These are phyloP conservation scores for Rubia balearica DNA, from an alignment of 305 asterid species.

Conservation along the genomic window DNA sequence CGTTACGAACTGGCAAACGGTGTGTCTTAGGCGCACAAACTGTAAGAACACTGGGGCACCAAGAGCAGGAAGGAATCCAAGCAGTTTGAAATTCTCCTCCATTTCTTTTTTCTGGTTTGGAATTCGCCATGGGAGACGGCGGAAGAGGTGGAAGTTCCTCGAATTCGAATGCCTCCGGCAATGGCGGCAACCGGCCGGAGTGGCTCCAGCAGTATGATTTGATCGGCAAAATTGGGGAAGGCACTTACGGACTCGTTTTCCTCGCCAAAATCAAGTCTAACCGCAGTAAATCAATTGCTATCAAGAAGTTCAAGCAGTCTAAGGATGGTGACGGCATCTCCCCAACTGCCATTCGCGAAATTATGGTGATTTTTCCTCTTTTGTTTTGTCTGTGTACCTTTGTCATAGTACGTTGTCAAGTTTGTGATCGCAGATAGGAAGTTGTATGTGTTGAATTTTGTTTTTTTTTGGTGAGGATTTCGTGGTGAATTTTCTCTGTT, in stretches of 20 bases:
- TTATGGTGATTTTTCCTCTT: constrained; percentile 47
- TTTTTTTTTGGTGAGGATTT: neutral
- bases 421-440: neutral
- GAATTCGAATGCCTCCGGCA: constrained; percentile 18
- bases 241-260: constrained; percentile 91
- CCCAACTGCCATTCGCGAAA: constrained; percentile 98
- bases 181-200: constrained; percentile 50
- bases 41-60: neutral
- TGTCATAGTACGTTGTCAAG: neutral
- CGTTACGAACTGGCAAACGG: neutral
- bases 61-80: neutral
- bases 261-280: constrained; percentile 77
- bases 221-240: constrained; percentile 94
- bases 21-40: neutral
- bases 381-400: neutral
- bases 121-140: constrained; percentile 57
- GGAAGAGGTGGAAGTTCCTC: constrained; percentile 39
- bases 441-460: neutral
- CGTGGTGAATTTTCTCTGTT: neutral
- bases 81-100: neutral
- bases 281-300: constrained; percentile 78
- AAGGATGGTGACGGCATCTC: constrained; percentile 99
- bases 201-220: constrained; percentile 95
- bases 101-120: neutral
- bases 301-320: constrained; percentile 95